Evolutionary conservation across 2,329 filamentous ascomycete species (phyloP).

Genomic region (Colletotrichum camelliae): DNA sequence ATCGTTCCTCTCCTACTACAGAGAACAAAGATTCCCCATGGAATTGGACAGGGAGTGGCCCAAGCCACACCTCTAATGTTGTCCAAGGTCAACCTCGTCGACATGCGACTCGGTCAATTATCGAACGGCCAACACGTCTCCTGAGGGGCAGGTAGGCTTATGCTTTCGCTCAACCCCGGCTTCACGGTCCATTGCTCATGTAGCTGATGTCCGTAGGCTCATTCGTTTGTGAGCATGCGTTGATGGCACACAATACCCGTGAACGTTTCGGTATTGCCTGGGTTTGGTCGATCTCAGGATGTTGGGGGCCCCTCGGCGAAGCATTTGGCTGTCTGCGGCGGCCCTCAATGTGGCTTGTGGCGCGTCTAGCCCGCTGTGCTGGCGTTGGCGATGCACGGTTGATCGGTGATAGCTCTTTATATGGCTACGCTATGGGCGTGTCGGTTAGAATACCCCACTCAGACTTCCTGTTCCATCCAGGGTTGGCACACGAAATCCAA

Average conservation of each 20-base stretch:
- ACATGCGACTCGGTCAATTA: neutral
- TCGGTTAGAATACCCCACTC: neutral
- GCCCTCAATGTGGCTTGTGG: conserved; percentile 13
- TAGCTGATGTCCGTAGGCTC: neutral
- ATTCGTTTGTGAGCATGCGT: neutral
- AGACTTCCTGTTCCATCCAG: neutral
- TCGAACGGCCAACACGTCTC: neutral
- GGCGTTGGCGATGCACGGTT: neutral
- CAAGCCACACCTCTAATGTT: conserved; percentile 1
- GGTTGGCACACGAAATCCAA: neutral
- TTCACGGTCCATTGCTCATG: neutral
- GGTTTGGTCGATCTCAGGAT: neutral
- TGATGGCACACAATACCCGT: neutral
- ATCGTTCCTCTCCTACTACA: neutral
- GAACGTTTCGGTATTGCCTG: neutral
- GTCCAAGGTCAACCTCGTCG: neutral
- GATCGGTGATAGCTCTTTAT: neutral
- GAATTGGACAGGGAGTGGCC: neutral
- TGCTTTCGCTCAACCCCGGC: neutral
- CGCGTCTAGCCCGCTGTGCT: neutral
- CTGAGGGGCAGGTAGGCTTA: neutral
- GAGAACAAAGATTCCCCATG: neutral
- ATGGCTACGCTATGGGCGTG: neutral
- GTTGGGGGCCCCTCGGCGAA: neutral
- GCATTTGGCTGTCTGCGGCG: conserved; percentile 2